A percentile compares a stretch with the other conserved stretches of the same genome.
Evolutionary conservation across 768 basidiomycete genomes (phyloP).

Genomic region (Glaciozyma martinii): DNA sequence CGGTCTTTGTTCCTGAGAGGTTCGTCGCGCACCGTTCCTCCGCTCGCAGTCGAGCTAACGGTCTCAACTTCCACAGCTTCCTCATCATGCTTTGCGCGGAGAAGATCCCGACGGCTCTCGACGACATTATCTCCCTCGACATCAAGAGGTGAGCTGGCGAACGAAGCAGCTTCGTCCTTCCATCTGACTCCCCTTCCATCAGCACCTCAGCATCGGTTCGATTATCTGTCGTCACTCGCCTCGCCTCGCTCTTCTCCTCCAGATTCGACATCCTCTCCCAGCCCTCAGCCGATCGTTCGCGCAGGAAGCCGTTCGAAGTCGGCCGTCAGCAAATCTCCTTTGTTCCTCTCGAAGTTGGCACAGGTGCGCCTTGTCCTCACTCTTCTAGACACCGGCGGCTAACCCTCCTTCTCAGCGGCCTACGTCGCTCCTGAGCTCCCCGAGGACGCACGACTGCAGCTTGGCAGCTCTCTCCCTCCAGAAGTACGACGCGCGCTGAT

Average conservation of each 20-base stretch:
- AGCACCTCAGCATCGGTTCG: constrained; percentile 40
- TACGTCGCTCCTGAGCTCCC: not conserved
- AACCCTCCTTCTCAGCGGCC: constrained; percentile 40
- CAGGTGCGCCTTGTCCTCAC: no score
- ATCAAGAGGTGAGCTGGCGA: not conserved
- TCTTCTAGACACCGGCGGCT: no score
- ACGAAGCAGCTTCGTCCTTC: not conserved
- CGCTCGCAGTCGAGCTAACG: not conserved
- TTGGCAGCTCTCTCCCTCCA: constrained; percentile 48
- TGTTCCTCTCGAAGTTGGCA: constrained; percentile 63
- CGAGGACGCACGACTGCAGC: constrained; percentile 38
- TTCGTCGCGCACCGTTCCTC: not conserved
- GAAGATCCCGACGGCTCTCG: constrained; percentile 48
- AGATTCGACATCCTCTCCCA: constrained; percentile 61
- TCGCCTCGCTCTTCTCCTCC: constrained; percentile 56
- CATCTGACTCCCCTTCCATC: not conserved
- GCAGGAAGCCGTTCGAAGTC: constrained; percentile 59
- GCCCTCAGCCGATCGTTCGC: constrained; percentile 52
- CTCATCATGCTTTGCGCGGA: constrained; percentile 66
- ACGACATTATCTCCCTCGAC: constrained; percentile 42
- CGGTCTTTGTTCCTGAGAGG: not conserved
- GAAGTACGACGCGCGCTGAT: constrained; percentile 59
- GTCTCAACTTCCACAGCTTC: constrained; percentile 38
- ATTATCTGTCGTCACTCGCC: constrained; percentile 49
- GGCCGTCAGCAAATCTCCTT: constrained; percentile 65